Evolutionary conservation across 2,329 filamentous ascomycete species (phyloP).

Genomic region (Aureobasidium lini): DNA sequence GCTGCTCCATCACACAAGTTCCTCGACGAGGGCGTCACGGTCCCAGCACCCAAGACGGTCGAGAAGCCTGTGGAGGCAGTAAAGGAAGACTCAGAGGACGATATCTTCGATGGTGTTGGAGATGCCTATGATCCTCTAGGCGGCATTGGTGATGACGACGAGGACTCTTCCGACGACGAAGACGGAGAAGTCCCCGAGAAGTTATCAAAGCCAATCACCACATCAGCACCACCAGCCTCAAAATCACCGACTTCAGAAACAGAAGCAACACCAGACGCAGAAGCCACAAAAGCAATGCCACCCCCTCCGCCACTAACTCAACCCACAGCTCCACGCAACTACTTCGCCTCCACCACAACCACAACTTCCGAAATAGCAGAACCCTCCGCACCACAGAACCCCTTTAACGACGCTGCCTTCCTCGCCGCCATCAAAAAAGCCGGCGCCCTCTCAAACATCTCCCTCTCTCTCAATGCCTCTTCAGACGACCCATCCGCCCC

Average conservation of each 20-base stretch:
- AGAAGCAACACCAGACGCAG: not conserved
- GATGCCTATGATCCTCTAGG: conserved; percentile 54
- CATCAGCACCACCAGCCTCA: not conserved
- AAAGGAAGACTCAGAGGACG: conserved; percentile 39
- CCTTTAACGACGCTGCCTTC: conserved; percentile 64
- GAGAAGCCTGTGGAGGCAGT: conserved; percentile 19
- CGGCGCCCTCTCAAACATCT: conserved; percentile 33
- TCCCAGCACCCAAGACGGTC: conserved; percentile 38
- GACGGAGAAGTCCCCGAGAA: not conserved
- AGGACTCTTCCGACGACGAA: conserved; percentile 24
- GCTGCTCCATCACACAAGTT: conserved; percentile 20
- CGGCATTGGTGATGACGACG: conserved; percentile 42
- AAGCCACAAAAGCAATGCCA: conserved; percentile 3
- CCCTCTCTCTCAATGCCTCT: conserved; percentile 28
- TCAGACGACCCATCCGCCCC: conserved; percentile 36
- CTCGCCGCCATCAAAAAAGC: conserved; percentile 82
- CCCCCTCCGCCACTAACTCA: conserved; percentile 10
- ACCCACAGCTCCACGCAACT: conserved; percentile 24
- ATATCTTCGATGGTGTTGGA: conserved; percentile 56
- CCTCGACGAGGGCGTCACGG: conserved; percentile 26
- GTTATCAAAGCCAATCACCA: not conserved
- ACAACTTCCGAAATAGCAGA: conserved; percentile 14
- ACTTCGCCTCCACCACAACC: conserved; percentile 28
- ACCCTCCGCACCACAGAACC: conserved; percentile 18
- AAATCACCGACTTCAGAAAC: no score